Conservation (phyloP, 306 rosid genomes). For the Gastrolobium bilobum region DNA sequence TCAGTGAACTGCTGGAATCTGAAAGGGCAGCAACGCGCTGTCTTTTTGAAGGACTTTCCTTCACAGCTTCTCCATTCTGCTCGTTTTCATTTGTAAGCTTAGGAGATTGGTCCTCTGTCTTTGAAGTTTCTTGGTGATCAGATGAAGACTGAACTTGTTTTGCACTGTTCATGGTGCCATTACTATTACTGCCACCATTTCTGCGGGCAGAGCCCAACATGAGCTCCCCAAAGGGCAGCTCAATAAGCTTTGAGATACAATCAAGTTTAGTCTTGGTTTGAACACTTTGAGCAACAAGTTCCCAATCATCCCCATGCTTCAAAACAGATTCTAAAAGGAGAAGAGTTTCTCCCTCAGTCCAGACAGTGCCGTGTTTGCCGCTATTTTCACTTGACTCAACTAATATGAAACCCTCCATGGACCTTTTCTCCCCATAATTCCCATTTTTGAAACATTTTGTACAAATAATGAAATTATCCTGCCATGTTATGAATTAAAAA, state of each 20-base stretch:
- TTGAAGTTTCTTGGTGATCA: conserved; percentile 57
- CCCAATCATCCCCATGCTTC: conserved; percentile 99
- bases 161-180: conserved; percentile 52
- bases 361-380: conserved; percentile 54
- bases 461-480: conserved; percentile 76
- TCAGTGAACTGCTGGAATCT: conserved; percentile 74
- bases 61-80: conserved; percentile 67
- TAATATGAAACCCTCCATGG: conserved; percentile 67
- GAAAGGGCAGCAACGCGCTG: conserved; percentile 62
- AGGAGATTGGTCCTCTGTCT: conserved; percentile 55
- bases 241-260: conserved; percentile 84
- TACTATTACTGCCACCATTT: conserved; percentile 50
- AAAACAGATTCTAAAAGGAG: conserved; percentile 90
- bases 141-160: conserved; percentile 61
- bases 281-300: conserved; percentile 80
- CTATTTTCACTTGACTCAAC: conserved; percentile 58
- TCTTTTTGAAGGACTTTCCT: conserved; percentile 73
- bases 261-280: conserved; percentile 82
- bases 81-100: conserved; percentile 57
- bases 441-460: conserved; percentile 72
- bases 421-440: conserved; percentile 76
- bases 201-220: conserved; percentile 64
- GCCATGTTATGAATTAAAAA: conserved; percentile 43
- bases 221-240: conserved; percentile 89
- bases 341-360: conserved; percentile 93